Base-by-base conservation (phyloP, 768 basidiomycete species). In the Aureoboletus auriporus region DNA sequence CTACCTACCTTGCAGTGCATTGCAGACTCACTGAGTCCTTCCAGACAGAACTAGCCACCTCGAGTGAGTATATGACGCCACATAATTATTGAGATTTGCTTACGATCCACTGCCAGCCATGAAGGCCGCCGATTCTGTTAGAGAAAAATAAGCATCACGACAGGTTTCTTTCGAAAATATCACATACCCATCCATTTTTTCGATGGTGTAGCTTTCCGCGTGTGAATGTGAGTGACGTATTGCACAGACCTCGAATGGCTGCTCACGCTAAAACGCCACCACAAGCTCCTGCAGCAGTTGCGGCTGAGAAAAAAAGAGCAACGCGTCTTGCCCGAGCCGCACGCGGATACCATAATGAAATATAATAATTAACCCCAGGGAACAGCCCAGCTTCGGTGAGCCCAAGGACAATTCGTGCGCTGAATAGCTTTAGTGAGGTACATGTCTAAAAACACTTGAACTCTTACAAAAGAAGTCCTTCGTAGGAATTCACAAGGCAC, bases 61-160 rank as follows among this genome's bases (percentile, higher is more conserved):
- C 9, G 6, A 14, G 20, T 31, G 23, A 46, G 30, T 46, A 23
- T 30, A 7, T 26, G 37, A 23, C 8, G 20, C 26, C 2, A 46
- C 13, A 39, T 8, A 3, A n/a, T 31, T 20, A 2, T 23, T 38
- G 30, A 16, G 16, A 40, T 31, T n/a, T 38, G 37, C 45, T 46
- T 39, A 46, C 45, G 14, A 46, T 46, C 45, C 45, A 46, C 16
- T 46, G 45, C 45, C 45, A 46, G 13, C 45, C 45, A 39, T 14
- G 45, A 33, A 46, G 30, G 6, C 45, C 45, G 11, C 14, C 16
- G 9, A 46, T 39, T 6, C 45, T 46, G 20, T 13, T 9, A 38
- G 7, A 13, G 27, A 3, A 30, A 20, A 39, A 20, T 27, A 11
- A 39, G 20, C 23, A 33, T 23, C 4, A 8, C 8, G 14, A 10